Conservation (phyloP, 306 rosid species). For the Parietaria judaica region DNA sequence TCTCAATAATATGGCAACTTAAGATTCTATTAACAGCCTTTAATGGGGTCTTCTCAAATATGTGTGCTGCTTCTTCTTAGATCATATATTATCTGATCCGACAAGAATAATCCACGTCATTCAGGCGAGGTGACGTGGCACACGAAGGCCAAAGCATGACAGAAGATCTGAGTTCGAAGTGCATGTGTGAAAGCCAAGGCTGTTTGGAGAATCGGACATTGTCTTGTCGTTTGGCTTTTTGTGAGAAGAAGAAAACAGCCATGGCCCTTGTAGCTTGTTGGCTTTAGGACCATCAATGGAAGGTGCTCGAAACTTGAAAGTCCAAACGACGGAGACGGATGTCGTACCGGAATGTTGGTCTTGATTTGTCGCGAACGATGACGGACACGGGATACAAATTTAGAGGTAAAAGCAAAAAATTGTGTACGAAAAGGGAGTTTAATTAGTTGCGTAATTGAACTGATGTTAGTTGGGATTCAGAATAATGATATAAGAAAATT, state of each 20-base stretch:
- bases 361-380: background rate
- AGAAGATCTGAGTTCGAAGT: background rate
- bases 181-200: background rate
- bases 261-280: slow-evolving; percentile 6
- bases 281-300: slow-evolving; percentile 1
- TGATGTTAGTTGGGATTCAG: too few relatives aligned
- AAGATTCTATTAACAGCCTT: background rate
- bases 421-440: too few relatives aligned
- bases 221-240: background rate
- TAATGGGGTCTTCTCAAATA: background rate
- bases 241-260: background rate
- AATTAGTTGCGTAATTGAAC: too few relatives aligned
- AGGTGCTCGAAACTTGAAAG: background rate
- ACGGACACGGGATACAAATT: background rate
- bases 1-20: background rate
- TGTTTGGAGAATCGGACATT: background rate
- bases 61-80: background rate
- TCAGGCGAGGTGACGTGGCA: background rate
- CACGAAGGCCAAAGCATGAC: background rate
- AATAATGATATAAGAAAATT: too few relatives aligned
- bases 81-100: background rate
- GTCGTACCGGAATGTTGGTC: background rate
- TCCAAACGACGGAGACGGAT: background rate
- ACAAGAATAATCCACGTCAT: background rate
- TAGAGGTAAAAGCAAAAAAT: too few relatives aligned